phyloP scores from a whole-genome alignment of 495 filamentous ascomycete species.

The Penicillium coffeae region DNA sequence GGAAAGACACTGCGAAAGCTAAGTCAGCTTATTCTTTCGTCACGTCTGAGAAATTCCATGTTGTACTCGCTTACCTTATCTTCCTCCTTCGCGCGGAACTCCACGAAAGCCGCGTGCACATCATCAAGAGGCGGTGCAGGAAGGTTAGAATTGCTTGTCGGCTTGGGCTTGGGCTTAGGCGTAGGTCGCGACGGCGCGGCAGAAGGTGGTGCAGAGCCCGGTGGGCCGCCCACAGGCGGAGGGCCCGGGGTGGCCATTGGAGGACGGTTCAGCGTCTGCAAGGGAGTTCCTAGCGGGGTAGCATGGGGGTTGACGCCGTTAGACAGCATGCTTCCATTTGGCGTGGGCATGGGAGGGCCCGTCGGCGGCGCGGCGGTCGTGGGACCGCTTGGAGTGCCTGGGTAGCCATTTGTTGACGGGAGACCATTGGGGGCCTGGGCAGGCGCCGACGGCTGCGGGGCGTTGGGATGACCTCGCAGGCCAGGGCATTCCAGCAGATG shows the following conservation, averaged over 20 bases:
- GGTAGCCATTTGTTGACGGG: conserved; percentile 42
- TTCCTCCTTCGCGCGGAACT: conserved; percentile 56
- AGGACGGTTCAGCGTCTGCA: conserved; percentile 38
- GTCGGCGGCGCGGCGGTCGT: conserved; percentile 27
- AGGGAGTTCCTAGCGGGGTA: conserved; percentile 42
- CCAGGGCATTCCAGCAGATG: conserved; percentile 54
- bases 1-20: conserved; percentile 43
- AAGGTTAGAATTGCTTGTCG: conserved; percentile 30
- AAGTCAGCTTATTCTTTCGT: conserved; percentile 4
- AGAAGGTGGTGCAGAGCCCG: conserved; percentile 29
- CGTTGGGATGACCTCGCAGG: conserved; percentile 43
- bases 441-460: conserved; percentile 40
- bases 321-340: conserved; percentile 41
- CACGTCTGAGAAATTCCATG: too few species aligned
- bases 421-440: conserved; percentile 42
- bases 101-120: conserved; percentile 53
- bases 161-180: conserved; percentile 43
- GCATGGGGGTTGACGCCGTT: conserved; percentile 46
- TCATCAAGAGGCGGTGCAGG: conserved; percentile 49
- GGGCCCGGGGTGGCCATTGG: conserved; percentile 38
- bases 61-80: conserved; percentile 48
- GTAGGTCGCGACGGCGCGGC: conserved; percentile 33
- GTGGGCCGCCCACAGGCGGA: conserved; percentile 18
- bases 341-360: conserved; percentile 34
- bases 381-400: conserved; percentile 43